Evolutionary conservation across 2,329 filamentous ascomycete genomes (phyloP).

Genomic region (Leptographium galeiforme): DNA sequence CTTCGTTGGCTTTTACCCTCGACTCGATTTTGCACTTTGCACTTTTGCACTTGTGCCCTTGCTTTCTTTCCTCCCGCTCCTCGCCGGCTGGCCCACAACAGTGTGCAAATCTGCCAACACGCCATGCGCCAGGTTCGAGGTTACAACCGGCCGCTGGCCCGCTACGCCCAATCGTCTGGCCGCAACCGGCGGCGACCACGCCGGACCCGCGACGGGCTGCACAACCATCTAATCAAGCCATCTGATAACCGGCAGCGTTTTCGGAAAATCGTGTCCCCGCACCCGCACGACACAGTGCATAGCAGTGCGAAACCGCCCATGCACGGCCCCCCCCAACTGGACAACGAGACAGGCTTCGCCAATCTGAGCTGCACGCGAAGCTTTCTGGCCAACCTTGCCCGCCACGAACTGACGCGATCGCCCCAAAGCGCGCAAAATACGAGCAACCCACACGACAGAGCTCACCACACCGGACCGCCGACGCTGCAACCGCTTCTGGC

Average conservation of each 20-base stretch:
- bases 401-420: too few species aligned
- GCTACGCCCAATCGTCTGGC: too few species aligned
- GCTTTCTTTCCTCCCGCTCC: too few species aligned
- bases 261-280: not conserved
- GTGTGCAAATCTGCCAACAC: not conserved
- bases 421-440: not conserved
- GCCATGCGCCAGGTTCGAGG: too few species aligned
- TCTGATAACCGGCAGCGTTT: not conserved
- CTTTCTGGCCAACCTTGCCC: too few species aligned
- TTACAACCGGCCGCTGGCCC: too few species aligned
- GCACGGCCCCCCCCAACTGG: not conserved
- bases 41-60: too few species aligned
- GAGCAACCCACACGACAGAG: not conserved
- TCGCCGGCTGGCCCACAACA: not conserved
- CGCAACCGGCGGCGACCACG: too few species aligned
- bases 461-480: too few species aligned
- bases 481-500: not conserved
- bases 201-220: not conserved
- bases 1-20: too few species aligned
- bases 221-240: not conserved
- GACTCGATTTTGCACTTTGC: too few species aligned
- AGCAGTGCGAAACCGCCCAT: not conserved
- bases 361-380: not conserved
- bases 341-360: not conserved
- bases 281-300: not conserved